These are phyloP conservation scores for Naganishia vishniacii DNA, from an alignment of 768 basidiomycete genomes.

Conservation along the genomic window DNA sequence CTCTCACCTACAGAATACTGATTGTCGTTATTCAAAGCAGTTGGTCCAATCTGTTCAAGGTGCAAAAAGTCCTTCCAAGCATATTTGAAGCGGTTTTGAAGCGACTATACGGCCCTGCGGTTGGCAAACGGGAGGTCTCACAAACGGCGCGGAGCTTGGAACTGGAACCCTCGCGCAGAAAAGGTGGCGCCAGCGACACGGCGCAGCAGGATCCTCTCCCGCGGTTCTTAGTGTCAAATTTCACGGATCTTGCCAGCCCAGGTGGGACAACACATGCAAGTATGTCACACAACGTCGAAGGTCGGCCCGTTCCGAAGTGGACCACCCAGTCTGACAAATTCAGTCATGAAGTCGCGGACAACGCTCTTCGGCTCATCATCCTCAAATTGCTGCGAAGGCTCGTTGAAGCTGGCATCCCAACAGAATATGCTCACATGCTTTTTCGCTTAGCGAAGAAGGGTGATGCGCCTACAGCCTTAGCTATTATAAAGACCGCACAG, in stretches of 20 bases:
- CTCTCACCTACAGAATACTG: conserved; percentile 19
- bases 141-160: background rate
- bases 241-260: background rate
- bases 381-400: conserved; percentile 34
- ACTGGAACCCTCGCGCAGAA: background rate
- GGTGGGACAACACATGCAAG: conserved; percentile 24
- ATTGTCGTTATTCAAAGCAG: conserved; percentile 26
- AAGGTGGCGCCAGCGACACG: background rate
- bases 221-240: background rate
- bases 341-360: conserved; percentile 28
- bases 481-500: background rate
- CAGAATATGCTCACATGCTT: conserved; percentile 35
- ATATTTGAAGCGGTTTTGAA: conserved; percentile 20
- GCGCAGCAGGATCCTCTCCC: background rate
- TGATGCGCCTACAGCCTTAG: conserved; percentile 3
- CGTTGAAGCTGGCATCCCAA: conserved; percentile 40
- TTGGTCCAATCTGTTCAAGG: conserved; percentile 27
- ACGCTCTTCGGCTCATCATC: conserved; percentile 31
- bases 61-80: conserved; percentile 13
- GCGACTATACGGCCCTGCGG: conserved; percentile 18
- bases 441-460: conserved; percentile 27
- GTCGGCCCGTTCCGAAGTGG: background rate
- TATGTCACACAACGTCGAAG: conserved; percentile 31
- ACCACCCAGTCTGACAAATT: conserved; percentile 21
- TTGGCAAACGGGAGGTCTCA: background rate